These are phyloP conservation scores for Limonium bicolor DNA, from an alignment of 148 eudicot genomes.

Conservation along the genomic window DNA sequence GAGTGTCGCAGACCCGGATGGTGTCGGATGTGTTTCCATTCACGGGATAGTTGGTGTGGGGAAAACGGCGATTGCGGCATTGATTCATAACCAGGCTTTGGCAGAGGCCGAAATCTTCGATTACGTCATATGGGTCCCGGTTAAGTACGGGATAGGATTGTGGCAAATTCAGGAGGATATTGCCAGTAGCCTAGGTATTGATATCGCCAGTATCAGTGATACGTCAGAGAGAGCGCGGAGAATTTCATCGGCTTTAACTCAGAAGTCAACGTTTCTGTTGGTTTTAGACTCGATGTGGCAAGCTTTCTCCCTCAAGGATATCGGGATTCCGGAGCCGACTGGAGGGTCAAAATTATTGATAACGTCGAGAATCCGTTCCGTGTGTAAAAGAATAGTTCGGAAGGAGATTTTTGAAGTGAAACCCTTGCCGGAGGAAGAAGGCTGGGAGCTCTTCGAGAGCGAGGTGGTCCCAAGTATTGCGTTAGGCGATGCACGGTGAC, in stretches of 20 bases:
- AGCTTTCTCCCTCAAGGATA: constrained; percentile 9
- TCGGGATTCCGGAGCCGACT: constrained; percentile 18
- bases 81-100: constrained; percentile 15
- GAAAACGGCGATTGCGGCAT: constrained; percentile 12
- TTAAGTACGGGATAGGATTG: constrained; percentile 12
- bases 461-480: constrained; percentile 11
- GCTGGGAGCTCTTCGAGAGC: constrained; percentile 17
- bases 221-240: constrained; percentile 10
- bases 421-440: constrained; percentile 11
- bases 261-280: constrained; percentile 12
- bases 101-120: constrained; percentile 5
- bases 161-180: constrained; percentile 19
- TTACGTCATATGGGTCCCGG: constrained; percentile 17
- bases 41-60: constrained; percentile 23
- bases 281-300: constrained; percentile 22
- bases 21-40: constrained; percentile 4
- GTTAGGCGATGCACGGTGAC: not conserved
- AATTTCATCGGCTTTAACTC: constrained; percentile 4
- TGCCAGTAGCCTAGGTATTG: constrained; percentile 9
- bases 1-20: not conserved
- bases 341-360: constrained; percentile 12
- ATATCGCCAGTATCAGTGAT: constrained; percentile 4
- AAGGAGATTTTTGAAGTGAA: constrained; percentile 10
- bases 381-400: constrained; percentile 4
- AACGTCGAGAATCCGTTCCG: constrained; percentile 8